Evolutionary conservation across 805 yeast species (phyloP).

Genomic region (Ogataea pini): DNA sequence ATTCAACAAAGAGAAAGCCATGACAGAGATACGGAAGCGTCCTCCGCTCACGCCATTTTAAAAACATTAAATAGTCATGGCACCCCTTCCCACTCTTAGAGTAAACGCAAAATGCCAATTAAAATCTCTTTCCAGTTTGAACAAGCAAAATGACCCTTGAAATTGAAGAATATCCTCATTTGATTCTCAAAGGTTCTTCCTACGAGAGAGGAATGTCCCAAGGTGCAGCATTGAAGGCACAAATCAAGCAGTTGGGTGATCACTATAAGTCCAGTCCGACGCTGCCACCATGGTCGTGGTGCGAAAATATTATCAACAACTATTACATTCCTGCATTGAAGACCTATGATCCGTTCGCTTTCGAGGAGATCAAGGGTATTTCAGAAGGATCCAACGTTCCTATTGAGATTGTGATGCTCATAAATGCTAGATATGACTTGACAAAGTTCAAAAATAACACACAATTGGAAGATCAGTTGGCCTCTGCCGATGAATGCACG

Average conservation of each 20-base stretch:
- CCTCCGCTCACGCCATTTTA: no score
- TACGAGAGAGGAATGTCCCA: constrained; percentile 12
- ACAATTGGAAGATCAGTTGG: constrained; percentile 9
- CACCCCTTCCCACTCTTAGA: no score
- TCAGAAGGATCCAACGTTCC: constrained; percentile 12
- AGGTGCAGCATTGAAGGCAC: constrained; percentile 3
- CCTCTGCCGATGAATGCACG: constrained; percentile 10
- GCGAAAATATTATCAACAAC: constrained; percentile 12
- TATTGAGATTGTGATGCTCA: constrained; percentile 11
- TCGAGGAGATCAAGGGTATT: constrained; percentile 12
- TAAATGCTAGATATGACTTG: constrained; percentile 14
- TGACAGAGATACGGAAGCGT: no score
- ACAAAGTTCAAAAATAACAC: constrained; percentile 14
- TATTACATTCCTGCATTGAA: constrained; percentile 13
- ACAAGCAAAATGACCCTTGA: constrained; percentile 4
- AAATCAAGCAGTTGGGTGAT: constrained; percentile 12
- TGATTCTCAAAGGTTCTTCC: constrained; percentile 5
- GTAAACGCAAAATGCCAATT: no score
- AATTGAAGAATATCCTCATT: constrained; percentile 5
- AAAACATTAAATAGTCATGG: neutral
- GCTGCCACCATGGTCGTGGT: constrained; percentile 15
- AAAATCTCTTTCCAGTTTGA: no score
- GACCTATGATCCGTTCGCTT: constrained; percentile 11
- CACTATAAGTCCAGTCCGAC: constrained; percentile 11
- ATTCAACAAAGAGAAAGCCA: neutral